Base-by-base conservation (phyloP, 805 yeast genomes). In the Cyberlindnera nakhonratchasimensis region DNA sequence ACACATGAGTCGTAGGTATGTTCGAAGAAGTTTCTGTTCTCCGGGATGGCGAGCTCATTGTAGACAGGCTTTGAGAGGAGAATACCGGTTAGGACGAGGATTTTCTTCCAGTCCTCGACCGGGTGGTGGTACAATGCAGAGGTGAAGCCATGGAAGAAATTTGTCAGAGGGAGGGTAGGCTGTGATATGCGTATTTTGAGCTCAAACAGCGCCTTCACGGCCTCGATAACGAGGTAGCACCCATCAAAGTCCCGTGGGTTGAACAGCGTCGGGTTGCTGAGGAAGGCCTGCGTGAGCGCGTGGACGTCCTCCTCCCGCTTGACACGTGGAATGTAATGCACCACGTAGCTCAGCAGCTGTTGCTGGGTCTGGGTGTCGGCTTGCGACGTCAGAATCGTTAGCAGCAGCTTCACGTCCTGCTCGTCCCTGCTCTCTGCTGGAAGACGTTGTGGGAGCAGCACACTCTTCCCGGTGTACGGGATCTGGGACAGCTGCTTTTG, bases 171-270 rank as follows among this genome's bases (percentile, higher is more conserved):
- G 10, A 74, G 47, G 1, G 75, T 60, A 2, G 79, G 79, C 43
- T 67, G 69, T 12, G 76, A 70, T 6, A 71, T 59, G 39, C 55
- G 56, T 26, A 72, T 53, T 48, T 74, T 74, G 43, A 63, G 67
- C 39, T 73, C 77, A 12, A 68, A 53, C 12, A 69, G 59, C 13
- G 72, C 58, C 53, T 72, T 72, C 45, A 71, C 64, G 6, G 70
- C 77, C 48, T 74, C 79, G n/a, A 73, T 60, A 4, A 73, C 65
- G 26, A 63, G 45, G 48, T 71, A 72, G 25, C 61, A 57, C 6
- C 59, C 63, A 7, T 45, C 46, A 21, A 51, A 30, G 21, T 40
- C 29, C 14, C 24, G 30, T 12, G 48, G 32, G 26, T 42, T 36
- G 2, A 67, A 72, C 30, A 70, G 58, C 1, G 57, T 48, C 0